phyloP scores from a whole-genome alignment of 208 protist species.

The Crithidia sp. region DNA sequence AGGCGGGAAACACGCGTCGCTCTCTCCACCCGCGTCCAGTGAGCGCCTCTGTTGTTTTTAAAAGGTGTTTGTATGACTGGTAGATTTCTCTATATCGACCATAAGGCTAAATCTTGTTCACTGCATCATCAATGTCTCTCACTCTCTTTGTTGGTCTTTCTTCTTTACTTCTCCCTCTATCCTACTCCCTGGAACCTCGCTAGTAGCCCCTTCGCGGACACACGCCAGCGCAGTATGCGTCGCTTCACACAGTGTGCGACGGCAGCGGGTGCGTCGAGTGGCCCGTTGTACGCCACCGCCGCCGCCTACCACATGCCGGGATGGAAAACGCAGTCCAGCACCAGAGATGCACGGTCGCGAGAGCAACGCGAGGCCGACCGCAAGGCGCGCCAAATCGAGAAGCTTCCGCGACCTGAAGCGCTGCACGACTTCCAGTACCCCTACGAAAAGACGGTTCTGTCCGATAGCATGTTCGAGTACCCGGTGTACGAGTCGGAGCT shows the following conservation, averaged over 20 bases:
- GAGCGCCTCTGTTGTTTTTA: too few relatives aligned
- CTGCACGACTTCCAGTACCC: slow-evolving; percentile 92
- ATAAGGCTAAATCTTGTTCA: too few relatives aligned
- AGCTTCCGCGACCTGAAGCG: slow-evolving; percentile 83
- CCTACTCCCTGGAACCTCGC: neutral
- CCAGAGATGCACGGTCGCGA: slow-evolving; percentile 82
- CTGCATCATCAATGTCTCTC: too few relatives aligned
- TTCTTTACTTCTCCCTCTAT: neutral
- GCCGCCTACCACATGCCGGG: slow-evolving; percentile 80
- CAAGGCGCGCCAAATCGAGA: slow-evolving; percentile 89
- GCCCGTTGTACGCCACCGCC: neutral
- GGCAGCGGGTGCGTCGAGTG: neutral
- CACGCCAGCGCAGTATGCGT: slow-evolving; percentile 4
- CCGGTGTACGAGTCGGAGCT: slow-evolving; percentile 91
- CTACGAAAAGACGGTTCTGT: slow-evolving; percentile 90
- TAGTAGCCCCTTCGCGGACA: neutral
- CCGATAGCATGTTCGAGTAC: slow-evolving; percentile 91
- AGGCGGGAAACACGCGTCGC: too few relatives aligned
- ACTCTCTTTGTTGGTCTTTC: neutral
- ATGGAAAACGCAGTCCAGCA: slow-evolving; percentile 87
- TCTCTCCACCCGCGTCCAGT: too few relatives aligned
- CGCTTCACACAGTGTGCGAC: slow-evolving; percentile 1
- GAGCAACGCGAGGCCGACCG: slow-evolving; percentile 90
- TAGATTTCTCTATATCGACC: too few relatives aligned
- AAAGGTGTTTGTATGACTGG: too few relatives aligned